These are phyloP conservation scores for Ocimum tenuiflorum DNA, from an alignment of 257 asterid species.

Conservation along the genomic window DNA sequence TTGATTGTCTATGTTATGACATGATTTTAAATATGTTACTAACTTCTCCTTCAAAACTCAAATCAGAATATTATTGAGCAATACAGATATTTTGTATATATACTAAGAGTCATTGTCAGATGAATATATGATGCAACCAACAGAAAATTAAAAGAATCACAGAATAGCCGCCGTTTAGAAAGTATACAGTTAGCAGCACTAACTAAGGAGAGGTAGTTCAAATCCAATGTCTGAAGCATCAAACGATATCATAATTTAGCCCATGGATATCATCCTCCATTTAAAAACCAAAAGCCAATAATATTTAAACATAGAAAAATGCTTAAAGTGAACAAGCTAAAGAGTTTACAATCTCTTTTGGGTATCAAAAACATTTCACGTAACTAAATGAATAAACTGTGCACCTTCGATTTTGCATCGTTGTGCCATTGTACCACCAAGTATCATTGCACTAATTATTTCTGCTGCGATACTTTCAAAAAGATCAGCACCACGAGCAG, in stretches of 20 bases:
- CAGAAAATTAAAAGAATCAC: neutral
- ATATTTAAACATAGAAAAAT: neutral
- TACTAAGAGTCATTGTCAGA: neutral
- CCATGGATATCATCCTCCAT: neutral
- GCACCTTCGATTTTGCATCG: conserved; percentile 95
- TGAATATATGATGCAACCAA: neutral
- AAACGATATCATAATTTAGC: neutral
- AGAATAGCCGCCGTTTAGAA: neutral
- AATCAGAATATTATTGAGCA: neutral
- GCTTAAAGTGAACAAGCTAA: conserved; percentile 10
- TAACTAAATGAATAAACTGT: neutral
- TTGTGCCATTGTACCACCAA: conserved; percentile 95
- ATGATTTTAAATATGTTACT: neutral
- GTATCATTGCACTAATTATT: conserved; percentile 99
- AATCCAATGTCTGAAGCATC: neutral
- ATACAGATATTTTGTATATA: conserved; percentile 1
- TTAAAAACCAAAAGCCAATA: neutral
- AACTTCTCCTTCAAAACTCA: neutral
- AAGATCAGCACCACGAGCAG: conserved; percentile 99
- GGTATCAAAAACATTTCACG: conserved; percentile 8
- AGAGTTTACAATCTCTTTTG: neutral
- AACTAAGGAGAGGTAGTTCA: conserved; percentile 8
- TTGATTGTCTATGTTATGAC: neutral
- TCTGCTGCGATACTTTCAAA: conserved; percentile 99
- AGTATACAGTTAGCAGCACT: conserved; percentile 1